A percentile compares a stretch with the other conserved stretches of the same genome.
These are phyloP conservation scores for Incumbomyces delicatus DNA, from an alignment of 2,329 filamentous ascomycete species.

Conservation along the genomic window DNA sequence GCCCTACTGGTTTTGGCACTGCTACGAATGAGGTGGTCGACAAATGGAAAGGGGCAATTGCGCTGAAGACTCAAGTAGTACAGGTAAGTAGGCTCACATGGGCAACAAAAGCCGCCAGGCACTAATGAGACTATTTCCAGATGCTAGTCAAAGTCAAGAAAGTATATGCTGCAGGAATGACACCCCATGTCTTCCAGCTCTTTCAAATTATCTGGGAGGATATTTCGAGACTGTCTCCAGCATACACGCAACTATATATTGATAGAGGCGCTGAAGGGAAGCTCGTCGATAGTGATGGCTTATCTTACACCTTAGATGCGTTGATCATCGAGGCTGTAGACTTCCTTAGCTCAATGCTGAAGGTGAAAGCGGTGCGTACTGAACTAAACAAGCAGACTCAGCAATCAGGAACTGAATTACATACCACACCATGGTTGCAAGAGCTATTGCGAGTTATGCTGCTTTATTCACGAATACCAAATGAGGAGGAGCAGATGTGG, in stretches of 20 bases:
- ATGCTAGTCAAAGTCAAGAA: constrained; percentile 79
- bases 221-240: constrained; percentile 58
- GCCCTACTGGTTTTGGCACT: constrained; percentile 36
- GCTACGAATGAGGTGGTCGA: constrained; percentile 20
- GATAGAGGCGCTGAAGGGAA: constrained; percentile 75
- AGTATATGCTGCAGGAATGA: constrained; percentile 71
- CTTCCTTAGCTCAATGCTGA: constrained; percentile 82
- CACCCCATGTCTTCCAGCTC: constrained; percentile 69
- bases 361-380: constrained; percentile 76
- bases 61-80: constrained; percentile 86
- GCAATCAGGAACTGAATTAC: constrained; percentile 46
- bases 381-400: constrained; percentile 75
- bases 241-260: constrained; percentile 78
- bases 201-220: constrained; percentile 89
- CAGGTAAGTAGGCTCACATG: constrained; percentile 41
- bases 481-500: constrained; percentile 91
- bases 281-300: constrained; percentile 65
- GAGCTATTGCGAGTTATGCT: constrained; percentile 80
- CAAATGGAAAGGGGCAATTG: constrained; percentile 69
- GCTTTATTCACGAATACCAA: constrained; percentile 78
- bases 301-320: constrained; percentile 93
- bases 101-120: neutral
- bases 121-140: constrained; percentile 32
- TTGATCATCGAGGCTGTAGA: constrained; percentile 89
- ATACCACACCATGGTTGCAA: constrained; percentile 67